Base-by-base conservation (phyloP, 2,329 filamentous ascomycete genomes). In the Cercospora sp. region DNA sequence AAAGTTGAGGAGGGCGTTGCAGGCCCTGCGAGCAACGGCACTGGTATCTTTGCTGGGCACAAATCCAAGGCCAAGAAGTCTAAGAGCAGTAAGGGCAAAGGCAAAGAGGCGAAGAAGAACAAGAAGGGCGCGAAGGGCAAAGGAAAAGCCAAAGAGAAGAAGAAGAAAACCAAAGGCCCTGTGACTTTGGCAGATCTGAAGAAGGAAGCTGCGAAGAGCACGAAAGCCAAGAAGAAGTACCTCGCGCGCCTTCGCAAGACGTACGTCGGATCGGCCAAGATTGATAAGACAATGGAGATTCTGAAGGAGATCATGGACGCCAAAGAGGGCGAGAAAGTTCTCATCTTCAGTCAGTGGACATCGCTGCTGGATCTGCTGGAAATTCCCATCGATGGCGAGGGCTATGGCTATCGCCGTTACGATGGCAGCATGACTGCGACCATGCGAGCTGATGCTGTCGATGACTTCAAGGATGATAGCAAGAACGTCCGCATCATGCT, bases 281-380 rank as follows among this genome's bases (percentile, higher is more conserved):
- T 92, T 31, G 86, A 87, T 23, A 89, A 90, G 76, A 87, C 88
- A 6, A 80, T 91, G 65, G 87, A 91, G 64, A 83, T 94, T 6
- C 80, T 94, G 12, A 76, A 81, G 10, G 77, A 81, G 13, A 83
- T 87, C 66, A 79, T 82, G 64, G 65, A 73, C 3, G 74, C 74
- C n/a, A 79, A 83, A 33, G 75, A 86, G 2, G 85, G 84, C 1
- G 90, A 93, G 77, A 94, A 94, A 79, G 92, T 90, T 0, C 90
- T 95, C 64, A 86, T 95, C 70, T 95, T 95, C 81, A 91, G 89
- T 66, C 91, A 93, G 74, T 95, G 91, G 81, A 94, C 92, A 0
- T 89, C 90, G 0, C 83, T 94, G 18, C 86, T 95, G 2, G 91
- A 94, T 78, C 83, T 94, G 5, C 81, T 94, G 16, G 90, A 94